These are phyloP conservation scores for Atkinsonella hypoxylon DNA, from an alignment of 2,329 filamentous ascomycete genomes.

Conservation along the genomic window DNA sequence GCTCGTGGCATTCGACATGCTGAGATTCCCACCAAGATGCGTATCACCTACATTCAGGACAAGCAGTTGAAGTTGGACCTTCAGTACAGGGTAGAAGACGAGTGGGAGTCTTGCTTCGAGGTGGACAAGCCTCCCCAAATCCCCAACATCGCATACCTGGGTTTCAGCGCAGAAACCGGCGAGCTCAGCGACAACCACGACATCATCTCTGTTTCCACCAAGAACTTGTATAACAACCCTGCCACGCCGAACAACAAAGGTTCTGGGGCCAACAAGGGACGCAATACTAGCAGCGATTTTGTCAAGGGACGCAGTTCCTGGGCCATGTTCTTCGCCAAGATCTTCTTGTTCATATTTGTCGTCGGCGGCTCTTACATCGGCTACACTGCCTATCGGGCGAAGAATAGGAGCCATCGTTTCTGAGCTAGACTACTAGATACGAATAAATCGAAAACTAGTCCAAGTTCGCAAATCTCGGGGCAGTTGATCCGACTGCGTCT, in stretches of 20 bases:
- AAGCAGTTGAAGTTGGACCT: slow-evolving; percentile 82
- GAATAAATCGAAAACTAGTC: background rate
- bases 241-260: slow-evolving; percentile 23
- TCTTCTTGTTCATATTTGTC: slow-evolving; percentile 60
- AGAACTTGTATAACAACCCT: slow-evolving; percentile 69
- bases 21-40: slow-evolving; percentile 68
- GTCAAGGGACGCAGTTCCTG: slow-evolving; percentile 39
- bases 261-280: slow-evolving; percentile 24
- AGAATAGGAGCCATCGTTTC: slow-evolving; percentile 47
- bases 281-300: slow-evolving; percentile 20
- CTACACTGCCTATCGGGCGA: slow-evolving; percentile 69
- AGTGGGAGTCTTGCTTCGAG: slow-evolving; percentile 87
- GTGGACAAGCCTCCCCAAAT: slow-evolving; percentile 59
- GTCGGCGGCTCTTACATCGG: slow-evolving; percentile 70
- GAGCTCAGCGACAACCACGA: slow-evolving; percentile 97
- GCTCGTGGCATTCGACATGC: slow-evolving; percentile 80
- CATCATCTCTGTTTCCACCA: slow-evolving; percentile 74
- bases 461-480: background rate
- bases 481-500: background rate
- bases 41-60: slow-evolving; percentile 93
- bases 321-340: slow-evolving; percentile 64
- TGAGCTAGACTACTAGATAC: slow-evolving; percentile 17
- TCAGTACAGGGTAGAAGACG: slow-evolving; percentile 81
- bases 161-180: slow-evolving; percentile 80
- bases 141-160: slow-evolving; percentile 63